Conservation (phyloP, 2,329 filamentous ascomycete species). For the Claviceps africana region DNA sequence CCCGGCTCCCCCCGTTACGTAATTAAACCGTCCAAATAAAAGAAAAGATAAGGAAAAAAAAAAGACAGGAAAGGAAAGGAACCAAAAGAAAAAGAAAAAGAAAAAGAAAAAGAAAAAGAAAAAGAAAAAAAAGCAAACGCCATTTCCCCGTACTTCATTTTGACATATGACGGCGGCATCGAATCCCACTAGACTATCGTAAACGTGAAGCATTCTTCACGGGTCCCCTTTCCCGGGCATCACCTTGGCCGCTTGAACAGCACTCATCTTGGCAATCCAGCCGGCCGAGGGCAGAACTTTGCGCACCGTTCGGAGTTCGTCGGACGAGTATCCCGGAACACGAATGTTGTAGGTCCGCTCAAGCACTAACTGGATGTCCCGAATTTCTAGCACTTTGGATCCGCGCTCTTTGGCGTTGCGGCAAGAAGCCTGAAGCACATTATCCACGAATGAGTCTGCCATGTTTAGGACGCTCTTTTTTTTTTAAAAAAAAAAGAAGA, state of each 20-base stretch:
- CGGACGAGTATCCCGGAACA: conserved; percentile 85
- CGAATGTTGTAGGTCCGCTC: conserved; percentile 82
- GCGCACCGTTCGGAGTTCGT: conserved; percentile 85
- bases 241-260: conserved; percentile 85
- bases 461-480: conserved; percentile 78
- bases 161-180: not conserved
- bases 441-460: conserved; percentile 90
- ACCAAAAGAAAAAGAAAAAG: too few relatives aligned
- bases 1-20: not conserved
- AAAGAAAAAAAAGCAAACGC: not conserved
- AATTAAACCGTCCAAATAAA: too few relatives aligned
- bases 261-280: conserved; percentile 96
- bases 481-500: too few relatives aligned
- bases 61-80: too few relatives aligned
- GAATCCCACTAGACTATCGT: not conserved
- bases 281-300: conserved; percentile 78
- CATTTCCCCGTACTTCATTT: not conserved
- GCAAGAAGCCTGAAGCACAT: conserved; percentile 74
- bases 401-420: conserved; percentile 86
- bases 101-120: too few relatives aligned
- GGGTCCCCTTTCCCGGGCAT: conserved; percentile 45
- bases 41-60: too few relatives aligned
- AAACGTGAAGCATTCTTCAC: not conserved
- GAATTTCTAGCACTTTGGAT: conserved; percentile 78
- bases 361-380: conserved; percentile 69